These are phyloP conservation scores for Pseudonitzschia pungens DNA, from an alignment of 108 stramenopile genomes.

Conservation along the genomic window DNA sequence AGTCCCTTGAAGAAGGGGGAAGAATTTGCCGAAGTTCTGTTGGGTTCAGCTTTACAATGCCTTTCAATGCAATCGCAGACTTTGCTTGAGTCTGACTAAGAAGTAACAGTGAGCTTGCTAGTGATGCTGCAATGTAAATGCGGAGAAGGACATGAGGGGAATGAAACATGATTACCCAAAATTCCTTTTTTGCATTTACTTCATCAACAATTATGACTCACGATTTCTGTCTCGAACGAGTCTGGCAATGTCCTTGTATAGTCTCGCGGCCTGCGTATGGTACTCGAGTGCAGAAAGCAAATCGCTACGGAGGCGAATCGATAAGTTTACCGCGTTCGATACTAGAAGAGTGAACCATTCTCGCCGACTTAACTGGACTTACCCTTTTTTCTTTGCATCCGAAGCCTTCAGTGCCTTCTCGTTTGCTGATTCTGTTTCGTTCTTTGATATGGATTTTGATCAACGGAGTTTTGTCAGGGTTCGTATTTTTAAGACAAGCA, in stretches of 20 bases:
- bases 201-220: slow-evolving; percentile 17
- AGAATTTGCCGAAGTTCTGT: slow-evolving; percentile 17
- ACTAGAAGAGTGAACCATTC: neutral
- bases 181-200: neutral
- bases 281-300: slow-evolving; percentile 36
- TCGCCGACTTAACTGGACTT: neutral
- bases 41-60: slow-evolving; percentile 33
- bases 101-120: slow-evolving; percentile 51
- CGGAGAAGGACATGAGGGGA: neutral
- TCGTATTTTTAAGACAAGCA: too few relatives aligned
- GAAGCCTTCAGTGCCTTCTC: slow-evolving; percentile 30
- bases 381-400: slow-evolving; percentile 42
- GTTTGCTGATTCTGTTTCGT: slow-evolving; percentile 36
- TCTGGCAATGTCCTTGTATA: slow-evolving; percentile 44
- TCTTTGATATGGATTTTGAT: neutral
- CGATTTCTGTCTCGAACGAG: slow-evolving; percentile 34
- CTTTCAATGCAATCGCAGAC: slow-evolving; percentile 44
- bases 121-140: slow-evolving; percentile 16
- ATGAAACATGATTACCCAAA: neutral
- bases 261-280: slow-evolving; percentile 45
- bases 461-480: neutral
- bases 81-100: slow-evolving; percentile 62
- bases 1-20: slow-evolving; percentile 8
- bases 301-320: neutral
- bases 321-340: slow-evolving; percentile 8